These are phyloP conservation scores for Cladophialophora bantiana DNA, from an alignment of 2,329 filamentous ascomycete genomes.

Conservation along the genomic window DNA sequence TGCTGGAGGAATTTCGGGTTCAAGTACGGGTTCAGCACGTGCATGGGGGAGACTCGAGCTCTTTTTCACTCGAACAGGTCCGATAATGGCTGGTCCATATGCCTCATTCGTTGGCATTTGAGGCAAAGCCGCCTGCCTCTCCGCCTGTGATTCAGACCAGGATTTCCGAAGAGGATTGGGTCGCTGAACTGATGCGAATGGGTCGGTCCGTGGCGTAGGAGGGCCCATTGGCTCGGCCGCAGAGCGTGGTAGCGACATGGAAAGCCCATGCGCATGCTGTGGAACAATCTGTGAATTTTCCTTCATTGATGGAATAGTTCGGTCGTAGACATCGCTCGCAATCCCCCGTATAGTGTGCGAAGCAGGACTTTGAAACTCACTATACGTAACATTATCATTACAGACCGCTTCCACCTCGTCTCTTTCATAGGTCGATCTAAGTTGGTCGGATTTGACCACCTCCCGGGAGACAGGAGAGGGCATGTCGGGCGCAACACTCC, in stretches of 20 bases:
- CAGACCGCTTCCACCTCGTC: background rate
- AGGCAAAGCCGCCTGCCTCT: background rate
- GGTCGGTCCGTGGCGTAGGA: constrained; percentile 3
- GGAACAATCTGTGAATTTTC: background rate
- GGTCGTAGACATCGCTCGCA: background rate
- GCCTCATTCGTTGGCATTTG: background rate
- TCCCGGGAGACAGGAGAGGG: background rate
- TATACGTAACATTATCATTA: background rate
- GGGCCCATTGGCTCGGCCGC: constrained; percentile 13
- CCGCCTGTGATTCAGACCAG: background rate
- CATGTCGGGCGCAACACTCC: background rate
- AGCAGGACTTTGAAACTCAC: background rate
- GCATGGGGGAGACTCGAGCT: background rate
- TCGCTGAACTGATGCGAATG: background rate
- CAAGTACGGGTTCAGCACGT: background rate
- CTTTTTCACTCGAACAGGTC: constrained; percentile 29
- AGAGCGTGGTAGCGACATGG: background rate
- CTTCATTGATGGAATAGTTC: background rate
- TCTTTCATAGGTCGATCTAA: background rate
- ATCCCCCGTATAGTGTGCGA: background rate
- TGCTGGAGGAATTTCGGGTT: constrained; percentile 17
- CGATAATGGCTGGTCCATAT: background rate
- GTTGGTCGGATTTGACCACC: background rate
- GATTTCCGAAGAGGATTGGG: constrained; percentile 10
- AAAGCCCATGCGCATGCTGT: background rate